Percentiles rank a stretch among this genome's conserved stretches.
phyloP scores from a whole-genome alignment of 2,329 filamentous ascomycete genomes.

The Hymenoscyphus scutula region DNA sequence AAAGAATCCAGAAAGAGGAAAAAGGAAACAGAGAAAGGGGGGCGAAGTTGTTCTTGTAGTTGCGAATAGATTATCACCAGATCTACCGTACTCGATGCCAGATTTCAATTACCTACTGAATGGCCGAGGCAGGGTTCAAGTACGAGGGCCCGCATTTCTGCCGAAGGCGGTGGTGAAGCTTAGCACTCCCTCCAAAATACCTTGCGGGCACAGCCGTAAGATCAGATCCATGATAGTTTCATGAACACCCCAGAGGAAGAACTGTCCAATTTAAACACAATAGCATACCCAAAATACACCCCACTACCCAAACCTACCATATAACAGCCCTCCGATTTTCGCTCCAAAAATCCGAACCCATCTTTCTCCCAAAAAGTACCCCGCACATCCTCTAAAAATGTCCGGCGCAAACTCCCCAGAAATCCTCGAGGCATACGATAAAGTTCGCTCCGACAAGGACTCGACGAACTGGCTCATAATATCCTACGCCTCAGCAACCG shows the following conservation, averaged over 20 bases:
- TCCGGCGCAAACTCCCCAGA: slow-evolving; percentile 57
- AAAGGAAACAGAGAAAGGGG: slow-evolving; percentile 4
- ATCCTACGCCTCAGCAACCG: slow-evolving; percentile 54
- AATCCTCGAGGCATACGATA: slow-evolving; percentile 62
- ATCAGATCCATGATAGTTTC: slow-evolving; percentile 8
- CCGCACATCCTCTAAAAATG: slow-evolving; percentile 40
- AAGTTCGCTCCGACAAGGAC: slow-evolving; percentile 65
- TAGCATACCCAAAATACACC: neutral
- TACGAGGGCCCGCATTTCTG: neutral
- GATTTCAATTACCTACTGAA: neutral
- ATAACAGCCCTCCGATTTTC: neutral
- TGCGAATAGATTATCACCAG: neutral
- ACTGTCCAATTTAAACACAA: neutral
- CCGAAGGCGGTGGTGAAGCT: neutral
- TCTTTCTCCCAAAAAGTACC: neutral
- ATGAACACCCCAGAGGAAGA: slow-evolving; percentile 5
- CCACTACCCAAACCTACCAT: neutral
- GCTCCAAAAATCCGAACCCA: neutral
- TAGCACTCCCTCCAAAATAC: neutral
- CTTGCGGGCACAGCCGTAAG: neutral
- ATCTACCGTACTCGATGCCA: slow-evolving; percentile 23
- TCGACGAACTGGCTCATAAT: slow-evolving; percentile 66
- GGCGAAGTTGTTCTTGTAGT: neutral
- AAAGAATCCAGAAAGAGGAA: slow-evolving; percentile 7
- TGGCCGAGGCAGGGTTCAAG: neutral